Evolutionary conservation across 2,329 filamentous ascomycete genomes (phyloP), one percentile per base, ranked within the genome.

Genomic region (Elsinoe perseae): DNA sequence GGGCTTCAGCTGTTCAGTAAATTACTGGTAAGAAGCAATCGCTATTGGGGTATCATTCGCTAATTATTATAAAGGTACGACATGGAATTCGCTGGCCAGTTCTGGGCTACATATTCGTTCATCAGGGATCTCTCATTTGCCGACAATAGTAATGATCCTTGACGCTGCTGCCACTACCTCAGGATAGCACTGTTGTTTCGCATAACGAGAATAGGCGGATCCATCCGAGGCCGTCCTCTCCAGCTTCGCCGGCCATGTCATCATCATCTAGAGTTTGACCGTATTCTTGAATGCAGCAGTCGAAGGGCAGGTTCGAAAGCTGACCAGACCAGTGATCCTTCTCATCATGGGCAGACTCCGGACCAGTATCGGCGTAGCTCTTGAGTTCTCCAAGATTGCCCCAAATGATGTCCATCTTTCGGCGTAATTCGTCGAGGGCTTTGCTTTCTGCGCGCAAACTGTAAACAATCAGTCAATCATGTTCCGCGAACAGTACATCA

Each of bases 331-430:
- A 59, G 23, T 56, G 54, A 16, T 56, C 61, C 12, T 62, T 59
- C 20, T 66, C 65, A 10, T 61, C 65, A 9, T 16, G 12, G 23
- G 16, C 25, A 28, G 32, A 20, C 8, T 60, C 56, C 1, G 64
- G 62, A 5, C 68, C 56, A 8, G 65, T 65, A 30, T 68, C 58
- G 34, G 64, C 60, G 14, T 56, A 57, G 18, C 62, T 61, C 66
- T 87, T 89, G 48, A 74, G 69, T 66, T 95, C 89, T 65, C 91
- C 84, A 1, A 96, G 75, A 59, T 95, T 81, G 1, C 92, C 92
- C 91, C 92, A 97, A 1, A 96, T 75, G 32, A 82, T 73, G 66
- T 85, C 92, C 56, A 96, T 75, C 62, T 80, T 84, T 62, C 95
- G 81, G 52, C 81, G 79, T 3, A 96, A 71, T 5, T 68, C 60